A percentile compares a stretch with the other conserved stretches of the same genome.
These are phyloP conservation scores for Neurospora terricola DNA, from an alignment of 495 filamentous ascomycete species.

Conservation along the genomic window DNA sequence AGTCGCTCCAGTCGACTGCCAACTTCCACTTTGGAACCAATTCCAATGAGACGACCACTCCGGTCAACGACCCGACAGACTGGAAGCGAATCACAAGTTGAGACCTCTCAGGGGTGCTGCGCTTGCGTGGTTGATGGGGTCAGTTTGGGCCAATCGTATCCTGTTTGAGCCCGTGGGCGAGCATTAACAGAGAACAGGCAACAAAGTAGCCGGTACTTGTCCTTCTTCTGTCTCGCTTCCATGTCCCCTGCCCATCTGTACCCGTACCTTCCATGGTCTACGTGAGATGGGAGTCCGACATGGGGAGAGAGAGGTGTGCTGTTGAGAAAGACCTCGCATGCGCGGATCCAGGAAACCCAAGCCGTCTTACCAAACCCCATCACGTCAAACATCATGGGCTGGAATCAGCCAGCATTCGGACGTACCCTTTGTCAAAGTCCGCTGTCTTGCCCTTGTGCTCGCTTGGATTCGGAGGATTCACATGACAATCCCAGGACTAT, in stretches of 20 bases:
- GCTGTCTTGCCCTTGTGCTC: not conserved
- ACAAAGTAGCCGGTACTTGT: not conserved
- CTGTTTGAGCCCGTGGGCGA: not conserved
- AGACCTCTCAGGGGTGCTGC: not conserved
- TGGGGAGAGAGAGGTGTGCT: not conserved
- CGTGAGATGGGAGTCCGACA: not conserved
- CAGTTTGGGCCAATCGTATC: not conserved
- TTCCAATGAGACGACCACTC: not conserved
- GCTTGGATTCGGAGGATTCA: not conserved
- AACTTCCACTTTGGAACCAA: not conserved
- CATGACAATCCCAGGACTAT: not conserved
- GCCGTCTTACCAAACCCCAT: not conserved
- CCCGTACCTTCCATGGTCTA: not conserved
- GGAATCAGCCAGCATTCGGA: not conserved
- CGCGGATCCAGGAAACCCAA: not conserved
- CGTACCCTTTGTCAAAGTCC: not conserved
- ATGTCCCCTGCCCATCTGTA: not conserved
- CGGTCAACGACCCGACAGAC: not conserved
- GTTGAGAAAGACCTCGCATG: not conserved
- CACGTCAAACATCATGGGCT: not conserved
- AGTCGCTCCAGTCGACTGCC: not conserved
- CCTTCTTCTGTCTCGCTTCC: not conserved
- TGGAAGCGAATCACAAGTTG: conserved; percentile 7
- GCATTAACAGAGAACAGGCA: not conserved
- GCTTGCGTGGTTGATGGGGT: not conserved